phyloP scores from a whole-genome alignment of 1,284 basidiomycete genomes.

The Austroboletus niveus region DNA sequence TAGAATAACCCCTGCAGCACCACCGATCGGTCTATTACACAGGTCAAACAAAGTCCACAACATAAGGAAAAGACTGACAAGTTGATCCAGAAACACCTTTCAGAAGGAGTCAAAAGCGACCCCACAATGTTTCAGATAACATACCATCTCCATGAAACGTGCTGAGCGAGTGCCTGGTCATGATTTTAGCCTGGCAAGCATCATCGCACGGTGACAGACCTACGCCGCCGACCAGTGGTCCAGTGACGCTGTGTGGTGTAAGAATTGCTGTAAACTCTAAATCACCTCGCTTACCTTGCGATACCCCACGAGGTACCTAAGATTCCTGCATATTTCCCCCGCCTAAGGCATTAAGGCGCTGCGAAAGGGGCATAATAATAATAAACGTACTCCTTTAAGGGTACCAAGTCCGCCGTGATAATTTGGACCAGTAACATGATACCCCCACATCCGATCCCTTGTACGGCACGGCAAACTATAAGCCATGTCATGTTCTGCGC shows the following conservation, averaged over 20 bases:
- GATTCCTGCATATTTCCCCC: constrained; percentile 41
- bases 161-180: constrained; percentile 42
- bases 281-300: constrained; percentile 30
- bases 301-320: constrained; percentile 50
- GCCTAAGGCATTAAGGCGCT: constrained; percentile 19
- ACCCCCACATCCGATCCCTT: constrained; percentile 54
- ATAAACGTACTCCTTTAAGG: constrained; percentile 30
- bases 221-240: constrained; percentile 41
- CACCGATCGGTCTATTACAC: constrained; percentile 39
- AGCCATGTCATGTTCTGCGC: constrained; percentile 25
- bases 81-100: too few relatives aligned
- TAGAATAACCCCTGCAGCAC: constrained; percentile 37
- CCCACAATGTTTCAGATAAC: constrained; percentile 7
- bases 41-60: not conserved
- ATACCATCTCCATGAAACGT: constrained; percentile 38
- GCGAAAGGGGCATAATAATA: constrained; percentile 1
- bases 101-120: constrained; percentile 30
- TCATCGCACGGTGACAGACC: not conserved
- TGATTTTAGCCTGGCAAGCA: constrained; percentile 1
- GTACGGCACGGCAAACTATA: constrained; percentile 45
- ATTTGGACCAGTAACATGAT: constrained; percentile 39
- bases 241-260: constrained; percentile 36
- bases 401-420: constrained; percentile 39
- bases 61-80: constrained; percentile 20
- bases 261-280: not conserved